Conservation (phyloP, 352 stramenopile species). For the Peronospora farinosa region DNA sequence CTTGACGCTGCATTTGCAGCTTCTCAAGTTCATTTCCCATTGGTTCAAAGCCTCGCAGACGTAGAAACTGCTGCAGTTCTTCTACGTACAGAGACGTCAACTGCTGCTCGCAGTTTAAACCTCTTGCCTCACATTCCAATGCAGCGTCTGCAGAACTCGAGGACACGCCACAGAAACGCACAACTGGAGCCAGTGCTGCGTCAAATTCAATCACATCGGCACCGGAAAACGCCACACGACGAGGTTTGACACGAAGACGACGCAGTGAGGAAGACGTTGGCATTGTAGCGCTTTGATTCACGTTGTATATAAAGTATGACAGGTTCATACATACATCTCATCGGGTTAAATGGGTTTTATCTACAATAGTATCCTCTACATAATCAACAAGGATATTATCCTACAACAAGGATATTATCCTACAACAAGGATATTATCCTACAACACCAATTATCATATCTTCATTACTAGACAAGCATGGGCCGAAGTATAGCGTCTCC, state of each 20-base stretch:
- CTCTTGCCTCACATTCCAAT: constrained; percentile 45
- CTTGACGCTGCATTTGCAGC: constrained; percentile 37
- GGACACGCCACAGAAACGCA: constrained; percentile 15
- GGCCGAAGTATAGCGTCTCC: not conserved
- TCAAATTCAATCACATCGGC: constrained; percentile 60
- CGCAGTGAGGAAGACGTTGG: not conserved
- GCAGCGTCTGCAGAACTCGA: not conserved
- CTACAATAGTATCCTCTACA: too few relatives aligned
- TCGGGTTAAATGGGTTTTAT: too few relatives aligned
- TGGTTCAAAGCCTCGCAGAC: constrained; percentile 31
- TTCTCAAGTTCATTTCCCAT: constrained; percentile 22
- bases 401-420: too few relatives aligned
- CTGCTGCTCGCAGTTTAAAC: constrained; percentile 17
- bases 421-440: too few relatives aligned
- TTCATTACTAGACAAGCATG: not conserved
- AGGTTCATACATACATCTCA: too few relatives aligned
- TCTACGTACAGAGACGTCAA: constrained; percentile 24
- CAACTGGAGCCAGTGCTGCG: constrained; percentile 35
- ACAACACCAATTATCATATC: too few relatives aligned
- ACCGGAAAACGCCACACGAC: constrained; percentile 46
- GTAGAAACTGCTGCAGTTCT: constrained; percentile 33
- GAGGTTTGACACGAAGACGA: not conserved
- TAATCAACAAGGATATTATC: too few relatives aligned
- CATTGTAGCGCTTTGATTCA: not conserved
- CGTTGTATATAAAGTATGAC: too few relatives aligned